Base-by-base conservation (phyloP, 306 rosid genomes). In the Begonia loranthoides region DNA sequence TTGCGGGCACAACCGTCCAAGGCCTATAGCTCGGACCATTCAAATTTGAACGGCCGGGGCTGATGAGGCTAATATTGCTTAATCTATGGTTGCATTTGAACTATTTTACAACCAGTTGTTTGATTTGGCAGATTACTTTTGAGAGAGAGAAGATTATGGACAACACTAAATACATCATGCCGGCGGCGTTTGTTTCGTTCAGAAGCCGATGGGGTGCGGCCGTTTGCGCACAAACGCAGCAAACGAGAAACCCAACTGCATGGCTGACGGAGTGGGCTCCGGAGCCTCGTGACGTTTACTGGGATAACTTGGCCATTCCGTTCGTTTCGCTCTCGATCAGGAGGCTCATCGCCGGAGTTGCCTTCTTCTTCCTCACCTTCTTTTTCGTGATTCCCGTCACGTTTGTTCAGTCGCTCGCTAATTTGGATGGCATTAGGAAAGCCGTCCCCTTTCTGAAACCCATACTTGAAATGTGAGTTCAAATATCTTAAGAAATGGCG, bases 221-320 rank as follows among this genome's bases (percentile, higher is more conserved):
- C 45, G 97, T 90, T 56, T 90, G 95, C 61, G 94, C 97, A 55
- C 97, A 90, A 58, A 85, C 97, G 47, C 92, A 90, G 48, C 95
- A 85, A 52, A 34, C 85, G 8, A 90, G 95, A 73, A 82, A 90
- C 59, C 97, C 97, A n/a, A 82, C 94, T 7, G 15, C 59, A 47
- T 90, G 97, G 97, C 69, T 90, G 73, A 90, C 97, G 15, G 90
- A 90, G 65, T 82, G 97, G 95, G 97, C 97, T 54, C 95, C 95
- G 1, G 97, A 90, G 62, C 92, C 97, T 24, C 85, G 97, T 50
- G 97, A 90, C 61, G 64, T 90, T 19, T 85, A 61, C 66, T 90
- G 97, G 97, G 83, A 90, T 66, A 90, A 79, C 79, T 68, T 90
- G 76, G 87, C 95, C 10, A 82, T 85, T 61, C 97, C 97, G 57